These are phyloP conservation scores for Hura crepitans DNA, from an alignment of 441 rosid species.

Conservation along the genomic window DNA sequence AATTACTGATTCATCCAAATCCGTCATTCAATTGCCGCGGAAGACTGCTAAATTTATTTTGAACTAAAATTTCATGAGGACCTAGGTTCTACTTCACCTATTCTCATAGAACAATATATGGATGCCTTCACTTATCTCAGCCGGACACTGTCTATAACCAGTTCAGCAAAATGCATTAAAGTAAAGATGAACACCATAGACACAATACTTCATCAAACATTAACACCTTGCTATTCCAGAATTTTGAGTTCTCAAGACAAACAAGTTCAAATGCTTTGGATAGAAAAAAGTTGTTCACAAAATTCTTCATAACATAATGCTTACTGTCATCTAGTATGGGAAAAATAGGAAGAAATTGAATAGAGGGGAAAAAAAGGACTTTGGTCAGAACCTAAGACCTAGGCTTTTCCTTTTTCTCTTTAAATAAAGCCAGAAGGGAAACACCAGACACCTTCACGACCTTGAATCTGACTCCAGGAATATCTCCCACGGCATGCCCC, in stretches of 20 bases:
- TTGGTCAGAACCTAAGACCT: constrained; percentile 37
- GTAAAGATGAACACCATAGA: too few species aligned
- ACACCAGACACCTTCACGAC: constrained; percentile 77
- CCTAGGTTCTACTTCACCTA: too few species aligned
- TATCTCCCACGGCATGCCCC: constrained; percentile 79
- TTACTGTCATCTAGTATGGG: background rate
- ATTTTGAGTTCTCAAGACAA: constrained; percentile 5
- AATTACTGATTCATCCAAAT: too few species aligned
- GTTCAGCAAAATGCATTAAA: background rate
- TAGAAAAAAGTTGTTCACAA: background rate
- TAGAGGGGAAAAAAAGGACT: background rate
- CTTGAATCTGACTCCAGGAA: constrained; percentile 82
- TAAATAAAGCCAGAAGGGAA: constrained; percentile 63
- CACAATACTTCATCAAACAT: background rate
- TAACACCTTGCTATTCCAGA: background rate
- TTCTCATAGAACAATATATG: too few species aligned
- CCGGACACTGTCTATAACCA: background rate
- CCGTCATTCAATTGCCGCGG: too few species aligned
- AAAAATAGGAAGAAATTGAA: background rate
- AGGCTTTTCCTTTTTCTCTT: constrained; percentile 79
- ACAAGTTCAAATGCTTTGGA: background rate
- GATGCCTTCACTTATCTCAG: background rate
- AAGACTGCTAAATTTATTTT: too few species aligned
- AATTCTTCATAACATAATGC: constrained; percentile 8
- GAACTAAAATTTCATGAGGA: too few species aligned